Conservation (phyloP, 140 eudicot genomes). For the Oenanthe javanica region DNA sequence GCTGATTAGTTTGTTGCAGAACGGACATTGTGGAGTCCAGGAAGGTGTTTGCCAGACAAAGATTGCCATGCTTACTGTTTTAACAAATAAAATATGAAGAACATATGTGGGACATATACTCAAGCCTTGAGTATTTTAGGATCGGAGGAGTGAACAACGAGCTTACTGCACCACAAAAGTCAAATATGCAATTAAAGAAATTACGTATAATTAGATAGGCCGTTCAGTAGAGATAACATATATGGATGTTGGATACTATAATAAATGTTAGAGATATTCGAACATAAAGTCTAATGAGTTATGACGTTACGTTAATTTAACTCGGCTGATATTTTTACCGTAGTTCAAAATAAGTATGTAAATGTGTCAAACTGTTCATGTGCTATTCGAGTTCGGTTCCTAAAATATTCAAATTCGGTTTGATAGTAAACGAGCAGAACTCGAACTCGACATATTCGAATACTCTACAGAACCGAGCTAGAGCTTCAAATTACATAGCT, state of each 20-base stretch:
- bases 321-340: no score
- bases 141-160: background rate
- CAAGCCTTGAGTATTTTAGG: background rate
- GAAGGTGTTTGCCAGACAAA: background rate
- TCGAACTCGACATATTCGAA: no score
- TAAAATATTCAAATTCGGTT: no score
- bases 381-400: no score
- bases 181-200: background rate
- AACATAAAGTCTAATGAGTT: background rate
- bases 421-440: no score
- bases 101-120: background rate
- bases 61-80: background rate
- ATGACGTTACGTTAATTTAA: background rate
- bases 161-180: background rate
- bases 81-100: background rate
- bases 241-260: background rate
- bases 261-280: background rate
- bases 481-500: no score
- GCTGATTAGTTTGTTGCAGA: background rate
- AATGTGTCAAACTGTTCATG: no score
- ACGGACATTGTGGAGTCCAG: background rate
- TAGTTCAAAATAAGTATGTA: no score
- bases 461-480: no score
- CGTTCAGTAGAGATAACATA: background rate
- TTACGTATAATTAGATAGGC: background rate